Conservation (phyloP, 306 rosid species). For the Cyclanthera cordifolia region DNA sequence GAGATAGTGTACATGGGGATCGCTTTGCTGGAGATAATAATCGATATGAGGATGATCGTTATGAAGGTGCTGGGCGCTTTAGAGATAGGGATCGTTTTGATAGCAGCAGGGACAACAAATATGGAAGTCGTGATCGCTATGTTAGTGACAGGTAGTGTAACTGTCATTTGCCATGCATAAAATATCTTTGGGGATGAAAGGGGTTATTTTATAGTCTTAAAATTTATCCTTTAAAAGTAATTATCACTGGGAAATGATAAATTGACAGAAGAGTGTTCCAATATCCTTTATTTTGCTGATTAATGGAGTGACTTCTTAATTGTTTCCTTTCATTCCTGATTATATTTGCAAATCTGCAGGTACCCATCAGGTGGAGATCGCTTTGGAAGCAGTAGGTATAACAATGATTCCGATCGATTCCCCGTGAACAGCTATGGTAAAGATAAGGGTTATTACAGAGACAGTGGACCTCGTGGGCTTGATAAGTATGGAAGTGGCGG, state of each 20-base stretch:
- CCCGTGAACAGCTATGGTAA: slow-evolving; percentile 16
- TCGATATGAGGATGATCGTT: slow-evolving; percentile 20
- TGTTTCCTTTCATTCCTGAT: not conserved
- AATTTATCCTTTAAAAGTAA: not conserved
- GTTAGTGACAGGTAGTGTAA: slow-evolving; percentile 14
- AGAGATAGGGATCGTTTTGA: slow-evolving; percentile 23
- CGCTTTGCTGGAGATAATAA: slow-evolving; percentile 19
- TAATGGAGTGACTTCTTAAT: not conserved
- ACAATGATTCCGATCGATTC: slow-evolving; percentile 8
- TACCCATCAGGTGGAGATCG: slow-evolving; percentile 17
- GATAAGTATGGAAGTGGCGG: slow-evolving; percentile 27
- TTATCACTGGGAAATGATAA: not conserved
- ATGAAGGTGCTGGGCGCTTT: slow-evolving; percentile 20
- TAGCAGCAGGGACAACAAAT: slow-evolving; percentile 16
- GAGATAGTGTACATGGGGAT: slow-evolving; percentile 23
- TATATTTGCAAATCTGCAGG: not conserved
- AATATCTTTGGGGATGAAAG: not conserved
- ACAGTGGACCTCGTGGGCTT: slow-evolving; percentile 20
- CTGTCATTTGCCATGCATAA: not conserved
- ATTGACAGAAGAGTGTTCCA: not conserved
- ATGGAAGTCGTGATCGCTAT: slow-evolving; percentile 21
- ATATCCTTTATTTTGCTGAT: not conserved
- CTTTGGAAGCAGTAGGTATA: slow-evolving; percentile 15
- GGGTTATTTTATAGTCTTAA: not conserved
- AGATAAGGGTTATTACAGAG: slow-evolving; percentile 22